These are phyloP conservation scores for Fusarium miscanthi DNA, from an alignment of 2,329 filamentous ascomycete genomes.

Conservation along the genomic window DNA sequence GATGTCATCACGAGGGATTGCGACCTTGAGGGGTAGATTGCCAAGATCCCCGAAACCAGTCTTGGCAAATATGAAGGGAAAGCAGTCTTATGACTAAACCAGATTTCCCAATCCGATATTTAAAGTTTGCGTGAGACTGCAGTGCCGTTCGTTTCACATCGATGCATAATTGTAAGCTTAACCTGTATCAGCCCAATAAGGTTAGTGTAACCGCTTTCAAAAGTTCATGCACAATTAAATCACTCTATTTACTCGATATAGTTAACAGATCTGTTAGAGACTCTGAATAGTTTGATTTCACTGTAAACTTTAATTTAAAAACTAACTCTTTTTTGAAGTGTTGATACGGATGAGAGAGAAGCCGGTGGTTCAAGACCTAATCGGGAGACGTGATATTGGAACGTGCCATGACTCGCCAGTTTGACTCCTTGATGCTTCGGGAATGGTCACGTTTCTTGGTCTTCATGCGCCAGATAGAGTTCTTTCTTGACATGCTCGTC, in stretches of 20 bases:
- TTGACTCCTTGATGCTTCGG: not conserved
- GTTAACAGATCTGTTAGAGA: fast-evolving
- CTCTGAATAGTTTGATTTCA: fast-evolving
- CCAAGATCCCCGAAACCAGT: not conserved
- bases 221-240: not conserved
- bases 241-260: not conserved
- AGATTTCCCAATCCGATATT: not conserved
- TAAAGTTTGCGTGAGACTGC: not conserved
- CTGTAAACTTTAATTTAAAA: fast-evolving
- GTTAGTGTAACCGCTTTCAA: no score
- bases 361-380: no score
- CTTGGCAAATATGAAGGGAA: not conserved
- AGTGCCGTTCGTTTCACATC: not conserved
- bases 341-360: not conserved
- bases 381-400: fast-evolving
- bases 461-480: fast-evolving
- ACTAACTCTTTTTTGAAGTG: fast-evolving
- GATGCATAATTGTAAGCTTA: not conserved
- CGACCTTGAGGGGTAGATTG: not conserved
- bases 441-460: not conserved
- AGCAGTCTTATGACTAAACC: not conserved
- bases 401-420: not conserved
- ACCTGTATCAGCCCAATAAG: not conserved
- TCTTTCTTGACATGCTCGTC: no score
- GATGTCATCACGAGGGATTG: fast-evolving